Base-by-base conservation (phyloP, 75 land plant species). In the Pseudotsuga menziesii region DNA sequence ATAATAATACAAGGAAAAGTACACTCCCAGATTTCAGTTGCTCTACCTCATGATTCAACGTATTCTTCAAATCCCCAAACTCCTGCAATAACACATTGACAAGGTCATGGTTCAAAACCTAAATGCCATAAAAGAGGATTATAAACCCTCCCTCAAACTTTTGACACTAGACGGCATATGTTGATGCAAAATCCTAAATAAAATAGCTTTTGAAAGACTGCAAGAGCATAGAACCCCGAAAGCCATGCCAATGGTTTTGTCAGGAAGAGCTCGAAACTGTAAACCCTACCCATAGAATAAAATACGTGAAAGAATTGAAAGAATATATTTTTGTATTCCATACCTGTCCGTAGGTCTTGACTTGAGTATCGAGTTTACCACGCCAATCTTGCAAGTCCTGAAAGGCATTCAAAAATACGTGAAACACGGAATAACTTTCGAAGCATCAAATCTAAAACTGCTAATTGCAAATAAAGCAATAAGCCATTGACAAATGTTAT, bases 331-430 rank as follows among this genome's bases (percentile, higher is more conserved):
- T 14, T 11, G 20, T 35, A 8, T 5, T 67, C 2, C 67, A 48
- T 23, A 80, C 84, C 82, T 82, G 67, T 57, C 77, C 22, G 77
- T 82, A 82, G n/a, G 79, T 78, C 19, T 74, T 78, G 26, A 85
- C 84, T 78, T 85, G 81, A 27, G 70, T 78, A 27, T 85, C 86
- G 6, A 82, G 77, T 80, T 82, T 85, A 55, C 80, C 86, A 14
- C 86, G 79, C 84, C 86, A 85, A n/a, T 82, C 84, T 75, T 78
- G 80, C 27, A 85, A 61, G 58, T 85, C 86, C 86, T 78, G 27
- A 36, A 23, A 57, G 16, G 5, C 16, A 57, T 16, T 57, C 3
- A 7, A 57, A 57, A 57, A 15, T 3, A 57, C 14, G 20, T 17
- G 58, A 57, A 16, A 19, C 16, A 57, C 16, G 17, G 0, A 57